Percentiles rank a stretch among this genome's conserved stretches.
phyloP scores from a whole-genome alignment of 2,329 filamentous ascomycete species.

The Gyromitra esculenta region DNA sequence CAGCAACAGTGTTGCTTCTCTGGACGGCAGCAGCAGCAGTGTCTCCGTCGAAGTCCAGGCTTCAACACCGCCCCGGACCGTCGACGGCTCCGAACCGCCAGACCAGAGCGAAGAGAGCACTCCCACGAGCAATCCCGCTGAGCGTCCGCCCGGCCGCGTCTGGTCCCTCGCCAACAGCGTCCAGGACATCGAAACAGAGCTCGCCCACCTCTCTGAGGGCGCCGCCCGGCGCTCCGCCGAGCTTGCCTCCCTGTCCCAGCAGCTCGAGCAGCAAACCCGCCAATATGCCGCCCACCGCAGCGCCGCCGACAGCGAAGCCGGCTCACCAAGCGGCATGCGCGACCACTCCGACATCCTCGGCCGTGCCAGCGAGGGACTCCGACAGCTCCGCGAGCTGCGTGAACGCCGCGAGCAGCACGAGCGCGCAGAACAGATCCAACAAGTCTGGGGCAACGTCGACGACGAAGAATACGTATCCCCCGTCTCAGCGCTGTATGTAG shows the following conservation, averaged over 20 bases:
- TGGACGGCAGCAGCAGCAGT: conserved; percentile 26
- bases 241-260: conserved; percentile 32
- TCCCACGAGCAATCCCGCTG: conserved; percentile 13
- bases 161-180: conserved; percentile 49
- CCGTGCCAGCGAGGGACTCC: conserved; percentile 40
- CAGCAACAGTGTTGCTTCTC: conserved; percentile 24
- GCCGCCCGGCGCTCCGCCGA: conserved; percentile 37
- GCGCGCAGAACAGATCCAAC: conserved; percentile 33
- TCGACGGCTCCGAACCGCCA: neutral
- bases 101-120: conserved; percentile 22
- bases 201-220: conserved; percentile 45
- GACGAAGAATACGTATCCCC: conserved; percentile 51
- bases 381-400: conserved; percentile 33
- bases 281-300: conserved; percentile 22
- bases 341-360: conserved; percentile 36
- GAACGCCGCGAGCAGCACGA: conserved; percentile 39
- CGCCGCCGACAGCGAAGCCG: conserved; percentile 3
- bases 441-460: conserved; percentile 47
- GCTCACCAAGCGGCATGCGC: neutral
- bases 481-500: conserved; percentile 46
- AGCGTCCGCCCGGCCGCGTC: conserved; percentile 15
- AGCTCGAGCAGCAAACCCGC: conserved; percentile 30
- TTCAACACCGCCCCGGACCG: conserved; percentile 17
- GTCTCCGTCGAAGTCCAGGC: conserved; percentile 31
- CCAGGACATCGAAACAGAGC: conserved; percentile 48